Conservation (phyloP, 2,329 filamentous ascomycete species). For the Tolypocladium paradoxum region DNA sequence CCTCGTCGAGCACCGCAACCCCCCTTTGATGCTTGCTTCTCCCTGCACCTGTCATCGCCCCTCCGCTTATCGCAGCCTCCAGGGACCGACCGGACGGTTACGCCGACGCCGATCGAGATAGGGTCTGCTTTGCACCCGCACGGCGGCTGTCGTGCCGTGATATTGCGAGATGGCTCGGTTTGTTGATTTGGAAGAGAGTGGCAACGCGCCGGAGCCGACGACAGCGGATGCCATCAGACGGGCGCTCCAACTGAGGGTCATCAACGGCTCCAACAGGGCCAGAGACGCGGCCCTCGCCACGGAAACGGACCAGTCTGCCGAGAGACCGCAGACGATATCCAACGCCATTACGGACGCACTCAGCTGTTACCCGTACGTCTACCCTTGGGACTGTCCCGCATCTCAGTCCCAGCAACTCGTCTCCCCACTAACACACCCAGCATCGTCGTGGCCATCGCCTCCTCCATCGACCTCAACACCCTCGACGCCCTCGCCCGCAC, state of each 20-base stretch:
- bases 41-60: not conserved
- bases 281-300: not conserved
- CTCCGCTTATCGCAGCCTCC: not conserved
- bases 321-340: not conserved
- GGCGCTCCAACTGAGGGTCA: not conserved
- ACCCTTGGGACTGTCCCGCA: not conserved
- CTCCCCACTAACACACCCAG: conserved; percentile 31
- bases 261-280: not conserved
- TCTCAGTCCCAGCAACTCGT: not conserved
- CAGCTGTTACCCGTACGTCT: conserved; percentile 24
- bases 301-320: not conserved
- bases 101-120: not conserved
- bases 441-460: conserved; percentile 64
- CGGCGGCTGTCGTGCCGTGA: not conserved
- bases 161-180: conserved; percentile 11
- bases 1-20: not conserved
- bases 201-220: conserved; percentile 3
- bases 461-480: conserved; percentile 74
- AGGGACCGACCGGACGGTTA: not conserved
- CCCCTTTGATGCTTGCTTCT: not conserved
- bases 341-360: conserved; percentile 19
- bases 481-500: conserved; percentile 74
- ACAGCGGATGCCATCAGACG: conserved; percentile 1
- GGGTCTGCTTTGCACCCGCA: not conserved
- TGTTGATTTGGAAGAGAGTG: conserved; percentile 10